Evolutionary conservation across 768 basidiomycete genomes (phyloP), one percentile per base, ranked within the genome.

Genomic region (Pleurotus citrinopileatus): DNA sequence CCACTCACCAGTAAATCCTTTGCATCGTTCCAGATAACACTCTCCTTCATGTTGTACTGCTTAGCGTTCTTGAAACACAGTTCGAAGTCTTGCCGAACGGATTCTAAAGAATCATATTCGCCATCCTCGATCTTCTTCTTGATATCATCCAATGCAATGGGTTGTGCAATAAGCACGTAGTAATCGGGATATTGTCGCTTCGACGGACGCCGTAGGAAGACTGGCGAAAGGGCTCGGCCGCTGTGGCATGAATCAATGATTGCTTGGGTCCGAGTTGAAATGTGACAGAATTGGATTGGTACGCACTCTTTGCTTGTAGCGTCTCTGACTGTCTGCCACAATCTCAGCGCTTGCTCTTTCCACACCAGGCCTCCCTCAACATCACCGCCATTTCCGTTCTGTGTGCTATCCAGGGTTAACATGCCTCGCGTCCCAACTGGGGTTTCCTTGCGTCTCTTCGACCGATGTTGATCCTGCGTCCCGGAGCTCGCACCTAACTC

Each of bases 251-350:
- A n/a, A n/a, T n/a, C n/a, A n/a, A n/a, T n/a, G n/a, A n/a, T n/a
- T 63, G 55, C 55, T 57, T 60, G 59, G 60, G 65, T 60, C 63
- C 55, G 63, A 70, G 67, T 65, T 70, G 65, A 71, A 73, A 19
- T 40, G 38, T 73, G 69, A 70, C 72, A 72, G 70, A 74, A 68
- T 66, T 67, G 66, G 68, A 64, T 70, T 70, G 75, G 73, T 73
- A 88, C 89, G 78, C 79, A 92, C 91, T 91, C 89, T 80, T 89
- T 89, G 76, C 84, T 87, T 67, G 84, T 83, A 65, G 88, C 90
- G 69, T 89, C 87, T 79, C 82, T 89, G 67, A 92, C 78, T 34
- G 80, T 81, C 65, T 86, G 82, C 86, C 87, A 91, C 73, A 91
- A 68, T 70, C 77, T 79, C 70, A 85, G 67, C 42, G 85, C 89